Percentiles rank a stretch among this genome's conserved stretches.
phyloP scores from a whole-genome alignment of 768 basidiomycete species.

The Imleria badia region DNA sequence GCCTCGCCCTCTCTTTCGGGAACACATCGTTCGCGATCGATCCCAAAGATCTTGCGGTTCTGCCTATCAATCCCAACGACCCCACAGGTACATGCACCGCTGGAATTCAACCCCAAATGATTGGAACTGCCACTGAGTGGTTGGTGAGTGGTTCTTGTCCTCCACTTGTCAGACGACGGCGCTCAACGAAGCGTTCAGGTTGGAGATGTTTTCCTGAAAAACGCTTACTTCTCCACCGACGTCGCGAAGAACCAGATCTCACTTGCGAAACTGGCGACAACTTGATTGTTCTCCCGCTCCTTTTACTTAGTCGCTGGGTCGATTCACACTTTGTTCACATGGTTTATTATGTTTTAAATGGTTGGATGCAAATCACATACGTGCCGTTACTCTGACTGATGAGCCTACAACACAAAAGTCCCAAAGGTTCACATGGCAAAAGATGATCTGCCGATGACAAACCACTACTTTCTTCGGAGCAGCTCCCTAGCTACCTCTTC shows the following conservation, averaged over 20 bases:
- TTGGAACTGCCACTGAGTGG: slow-evolving; percentile 64
- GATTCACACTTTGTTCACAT: not conserved
- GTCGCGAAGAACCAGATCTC: slow-evolving; percentile 56
- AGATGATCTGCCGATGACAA: not conserved
- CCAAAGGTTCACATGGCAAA: not conserved
- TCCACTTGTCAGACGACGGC: not conserved
- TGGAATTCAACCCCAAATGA: slow-evolving; percentile 62
- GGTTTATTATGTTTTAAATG: not conserved
- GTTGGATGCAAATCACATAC: slow-evolving; percentile 1
- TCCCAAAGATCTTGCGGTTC: slow-evolving; percentile 61
- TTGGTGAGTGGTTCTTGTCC: slow-evolving; percentile 47
- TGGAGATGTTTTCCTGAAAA: slow-evolving; percentile 78
- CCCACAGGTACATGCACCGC: slow-evolving; percentile 64
- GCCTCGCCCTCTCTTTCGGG: slow-evolving; percentile 59
- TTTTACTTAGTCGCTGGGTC: slow-evolving; percentile 7
- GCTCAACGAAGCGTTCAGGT: slow-evolving; percentile 30
- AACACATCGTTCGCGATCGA: slow-evolving; percentile 60
- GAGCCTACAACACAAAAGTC: not conserved
- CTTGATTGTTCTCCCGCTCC: slow-evolving; percentile 3
- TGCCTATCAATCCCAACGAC: slow-evolving; percentile 49
- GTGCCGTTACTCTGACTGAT: no score
- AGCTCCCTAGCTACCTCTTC: slow-evolving; percentile 73
- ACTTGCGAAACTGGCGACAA: slow-evolving; percentile 52
- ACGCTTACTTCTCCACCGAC: slow-evolving; percentile 69
- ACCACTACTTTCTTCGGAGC: slow-evolving; percentile 49